Percentiles rank a stretch among this genome's conserved stretches.
Conservation (phyloP, 495 filamentous ascomycete genomes). For the Neurospora sp. region DNA sequence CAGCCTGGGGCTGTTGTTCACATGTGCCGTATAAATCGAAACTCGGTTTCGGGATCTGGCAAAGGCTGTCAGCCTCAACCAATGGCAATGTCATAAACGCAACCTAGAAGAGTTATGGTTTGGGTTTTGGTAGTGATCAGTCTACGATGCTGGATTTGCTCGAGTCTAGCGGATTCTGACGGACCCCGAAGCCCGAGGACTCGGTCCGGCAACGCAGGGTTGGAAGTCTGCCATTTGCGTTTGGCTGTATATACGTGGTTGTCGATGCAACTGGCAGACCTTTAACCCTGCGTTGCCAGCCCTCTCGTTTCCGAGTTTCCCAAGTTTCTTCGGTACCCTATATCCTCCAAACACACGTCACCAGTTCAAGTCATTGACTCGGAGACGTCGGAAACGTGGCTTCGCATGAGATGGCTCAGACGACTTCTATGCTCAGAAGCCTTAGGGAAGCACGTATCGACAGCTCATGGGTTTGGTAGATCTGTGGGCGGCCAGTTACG, state of each 20-base stretch:
- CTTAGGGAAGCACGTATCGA: not conserved
- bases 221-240: too few relatives aligned
- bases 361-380: not conserved
- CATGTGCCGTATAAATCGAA: not conserved
- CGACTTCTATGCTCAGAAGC: not conserved
- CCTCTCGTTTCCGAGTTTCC: too few relatives aligned
- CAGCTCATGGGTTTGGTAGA: not conserved
- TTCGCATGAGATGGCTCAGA: not conserved
- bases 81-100: not conserved
- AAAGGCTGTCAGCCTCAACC: not conserved
- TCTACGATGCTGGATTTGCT: not conserved
- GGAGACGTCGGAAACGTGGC: not conserved
- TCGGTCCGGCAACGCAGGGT: too few relatives aligned
- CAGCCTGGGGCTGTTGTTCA: not conserved
- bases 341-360: not conserved
- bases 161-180: not conserved
- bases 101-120: not conserved
- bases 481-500: not conserved
- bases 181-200: not conserved
- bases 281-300: too few relatives aligned
- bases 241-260: too few relatives aligned
- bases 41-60: not conserved
- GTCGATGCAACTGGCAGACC: too few relatives aligned
- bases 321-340: too few relatives aligned
- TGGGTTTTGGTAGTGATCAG: not conserved